Evolutionary conservation across 495 filamentous ascomycete species (phyloP).

Genomic region (Penicilliopsis zonata): DNA sequence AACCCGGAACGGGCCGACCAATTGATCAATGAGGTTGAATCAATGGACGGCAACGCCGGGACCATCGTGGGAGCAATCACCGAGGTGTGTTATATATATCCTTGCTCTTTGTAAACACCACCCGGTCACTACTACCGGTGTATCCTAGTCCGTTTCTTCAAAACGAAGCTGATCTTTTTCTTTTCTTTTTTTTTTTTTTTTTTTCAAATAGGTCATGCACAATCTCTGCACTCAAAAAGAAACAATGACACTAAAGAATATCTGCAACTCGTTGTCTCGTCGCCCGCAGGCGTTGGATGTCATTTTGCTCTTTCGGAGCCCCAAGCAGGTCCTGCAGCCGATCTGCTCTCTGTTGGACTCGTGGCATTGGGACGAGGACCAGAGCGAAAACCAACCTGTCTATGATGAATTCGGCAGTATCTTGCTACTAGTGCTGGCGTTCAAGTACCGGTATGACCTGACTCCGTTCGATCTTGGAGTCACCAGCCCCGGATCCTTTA

Average conservation of each 20-base stretch:
- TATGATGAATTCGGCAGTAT: slow-evolving; percentile 95
- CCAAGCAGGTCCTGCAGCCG: slow-evolving; percentile 64
- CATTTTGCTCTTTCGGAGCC: slow-evolving; percentile 71
- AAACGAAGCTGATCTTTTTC: slow-evolving; percentile 8
- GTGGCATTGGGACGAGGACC: slow-evolving; percentile 90
- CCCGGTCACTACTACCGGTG: neutral
- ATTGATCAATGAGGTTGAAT: slow-evolving; percentile 69
- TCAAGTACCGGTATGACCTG: slow-evolving; percentile 75
- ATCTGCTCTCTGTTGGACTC: slow-evolving; percentile 75
- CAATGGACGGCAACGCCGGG: slow-evolving; percentile 90
- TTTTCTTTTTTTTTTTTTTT: too few species aligned
- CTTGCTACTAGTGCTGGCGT: slow-evolving; percentile 67
- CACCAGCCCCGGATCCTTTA: slow-evolving; percentile 52
- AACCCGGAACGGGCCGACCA: slow-evolving; percentile 62
- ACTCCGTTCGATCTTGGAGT: slow-evolving; percentile 55
- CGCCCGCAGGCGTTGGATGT: slow-evolving; percentile 74
- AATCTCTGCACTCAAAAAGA: slow-evolving; percentile 71
- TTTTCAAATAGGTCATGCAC: slow-evolving; percentile 65
- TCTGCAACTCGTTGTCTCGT: slow-evolving; percentile 69
- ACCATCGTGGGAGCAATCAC: slow-evolving; percentile 74
- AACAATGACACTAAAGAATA: slow-evolving; percentile 77
- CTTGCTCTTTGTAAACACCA: neutral
- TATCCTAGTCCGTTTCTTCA: too few species aligned
- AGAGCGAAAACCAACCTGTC: slow-evolving; percentile 86
- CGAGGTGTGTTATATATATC: slow-evolving; percentile 56